These are phyloP conservation scores for Coprinopsis marcescibilis DNA, from an alignment of 768 basidiomycete species.

Conservation along the genomic window DNA sequence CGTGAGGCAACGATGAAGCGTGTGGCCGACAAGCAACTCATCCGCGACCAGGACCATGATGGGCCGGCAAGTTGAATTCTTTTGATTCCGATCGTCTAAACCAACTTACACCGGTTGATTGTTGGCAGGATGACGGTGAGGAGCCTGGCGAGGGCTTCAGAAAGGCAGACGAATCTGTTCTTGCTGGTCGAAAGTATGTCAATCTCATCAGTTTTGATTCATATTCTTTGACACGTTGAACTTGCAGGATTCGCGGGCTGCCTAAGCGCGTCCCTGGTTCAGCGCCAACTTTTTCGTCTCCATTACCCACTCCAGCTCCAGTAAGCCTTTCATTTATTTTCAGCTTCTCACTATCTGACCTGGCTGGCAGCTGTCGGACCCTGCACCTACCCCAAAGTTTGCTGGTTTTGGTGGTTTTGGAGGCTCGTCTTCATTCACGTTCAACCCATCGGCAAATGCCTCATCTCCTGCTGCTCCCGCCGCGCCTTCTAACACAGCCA, in stretches of 20 bases:
- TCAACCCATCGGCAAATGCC: conserved; percentile 11
- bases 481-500: conserved; percentile 39
- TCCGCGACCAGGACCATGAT: conserved; percentile 45
- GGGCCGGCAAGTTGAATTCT: conserved; percentile 27
- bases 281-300: conserved; percentile 18
- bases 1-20: conserved; percentile 50
- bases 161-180: conserved; percentile 52
- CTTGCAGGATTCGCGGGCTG: conserved; percentile 54
- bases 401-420: conserved; percentile 51
- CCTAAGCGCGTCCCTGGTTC: conserved; percentile 40
- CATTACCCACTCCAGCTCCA: conserved; percentile 10
- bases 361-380: background rate
- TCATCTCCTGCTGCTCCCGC: conserved; percentile 18
- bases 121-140: conserved; percentile 17
- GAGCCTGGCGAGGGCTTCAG: conserved; percentile 37
- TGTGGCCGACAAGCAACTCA: conserved; percentile 65
- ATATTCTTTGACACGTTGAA: conserved; percentile 12
- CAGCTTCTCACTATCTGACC: background rate
- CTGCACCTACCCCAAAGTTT: conserved; percentile 35
- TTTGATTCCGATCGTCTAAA: background rate
- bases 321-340: conserved; percentile 2
- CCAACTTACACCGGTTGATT: background rate
- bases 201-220: background rate
- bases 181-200: conserved; percentile 55
- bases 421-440: conserved; percentile 21